Conservation (phyloP, 2,329 filamentous ascomycete species). For the Trichoderma polysporum region DNA sequence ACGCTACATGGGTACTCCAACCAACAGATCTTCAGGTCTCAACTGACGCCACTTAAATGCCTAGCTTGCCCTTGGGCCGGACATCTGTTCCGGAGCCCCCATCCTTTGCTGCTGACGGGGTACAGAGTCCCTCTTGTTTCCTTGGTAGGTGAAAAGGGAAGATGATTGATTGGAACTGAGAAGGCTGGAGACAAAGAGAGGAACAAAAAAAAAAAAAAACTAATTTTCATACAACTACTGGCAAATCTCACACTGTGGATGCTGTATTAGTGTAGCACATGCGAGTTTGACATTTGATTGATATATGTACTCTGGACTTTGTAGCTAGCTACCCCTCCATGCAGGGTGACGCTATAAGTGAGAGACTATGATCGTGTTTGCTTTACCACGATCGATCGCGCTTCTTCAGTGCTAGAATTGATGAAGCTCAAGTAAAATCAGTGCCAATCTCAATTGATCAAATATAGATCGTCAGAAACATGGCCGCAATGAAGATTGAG, state of each 20-base stretch:
- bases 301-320: too few relatives aligned
- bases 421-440: background rate
- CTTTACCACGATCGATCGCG: background rate
- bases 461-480: background rate
- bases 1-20: background rate
- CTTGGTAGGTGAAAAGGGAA: background rate
- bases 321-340: background rate
- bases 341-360: background rate
- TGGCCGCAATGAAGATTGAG: background rate
- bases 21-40: background rate
- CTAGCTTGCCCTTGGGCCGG: background rate
- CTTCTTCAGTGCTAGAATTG: background rate
- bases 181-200: background rate
- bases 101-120: background rate
- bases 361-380: background rate
- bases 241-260: background rate
- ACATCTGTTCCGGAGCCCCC: conserved; percentile 1
- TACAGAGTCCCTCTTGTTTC: background rate
- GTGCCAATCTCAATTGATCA: background rate
- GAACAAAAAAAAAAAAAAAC: background rate
- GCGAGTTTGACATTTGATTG: background rate
- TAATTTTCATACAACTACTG: background rate
- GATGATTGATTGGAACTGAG: background rate
- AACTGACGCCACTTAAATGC: background rate
- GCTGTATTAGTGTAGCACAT: background rate